Conservation (phyloP, 345 rosid genomes). For the Turnera subulata region DNA sequence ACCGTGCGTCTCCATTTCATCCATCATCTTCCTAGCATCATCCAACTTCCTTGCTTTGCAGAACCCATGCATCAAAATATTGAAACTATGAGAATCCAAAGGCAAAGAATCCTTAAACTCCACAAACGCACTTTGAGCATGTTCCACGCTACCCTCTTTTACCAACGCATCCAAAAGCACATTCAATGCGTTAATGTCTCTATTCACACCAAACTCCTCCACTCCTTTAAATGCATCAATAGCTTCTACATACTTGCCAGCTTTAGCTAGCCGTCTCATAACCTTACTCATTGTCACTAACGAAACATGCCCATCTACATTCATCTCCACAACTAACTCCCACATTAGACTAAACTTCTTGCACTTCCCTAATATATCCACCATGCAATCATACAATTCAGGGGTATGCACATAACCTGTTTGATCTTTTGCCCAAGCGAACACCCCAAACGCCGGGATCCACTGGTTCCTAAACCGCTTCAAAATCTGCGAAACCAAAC, state of each 20-base stretch:
- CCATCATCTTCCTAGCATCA: not conserved
- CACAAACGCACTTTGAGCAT: conserved; percentile 43
- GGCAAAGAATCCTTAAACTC: conserved; percentile 41
- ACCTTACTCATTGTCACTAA: conserved; percentile 28
- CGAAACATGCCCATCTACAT: conserved; percentile 40
- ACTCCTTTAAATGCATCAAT: conserved; percentile 50
- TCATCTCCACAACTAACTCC: conserved; percentile 58
- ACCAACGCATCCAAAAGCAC: conserved; percentile 72
- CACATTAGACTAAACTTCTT: conserved; percentile 58
- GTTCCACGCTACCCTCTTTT: conserved; percentile 64
- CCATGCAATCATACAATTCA: conserved; percentile 47
- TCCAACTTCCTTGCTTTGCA: conserved; percentile 39
- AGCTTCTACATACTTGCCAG: conserved; percentile 51
- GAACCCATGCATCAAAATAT: conserved; percentile 71
- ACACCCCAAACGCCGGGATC: conserved; percentile 57
- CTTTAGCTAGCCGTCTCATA: conserved; percentile 66
- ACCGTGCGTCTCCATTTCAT: conserved; percentile 49
- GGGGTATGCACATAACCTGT: conserved; percentile 52
- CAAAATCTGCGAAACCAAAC: conserved; percentile 48
- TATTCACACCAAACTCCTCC: conserved; percentile 50
- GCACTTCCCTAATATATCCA: conserved; percentile 61
- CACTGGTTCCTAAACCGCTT: conserved; percentile 59
- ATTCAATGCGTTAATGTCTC: conserved; percentile 47
- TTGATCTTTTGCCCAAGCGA: conserved; percentile 80
- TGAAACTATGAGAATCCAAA: conserved; percentile 35